A percentile compares a stretch with the other conserved stretches of the same genome.
These are phyloP conservation scores for Arachnomyces sp. DNA, from an alignment of 2,329 filamentous ascomycete genomes.

Conservation along the genomic window DNA sequence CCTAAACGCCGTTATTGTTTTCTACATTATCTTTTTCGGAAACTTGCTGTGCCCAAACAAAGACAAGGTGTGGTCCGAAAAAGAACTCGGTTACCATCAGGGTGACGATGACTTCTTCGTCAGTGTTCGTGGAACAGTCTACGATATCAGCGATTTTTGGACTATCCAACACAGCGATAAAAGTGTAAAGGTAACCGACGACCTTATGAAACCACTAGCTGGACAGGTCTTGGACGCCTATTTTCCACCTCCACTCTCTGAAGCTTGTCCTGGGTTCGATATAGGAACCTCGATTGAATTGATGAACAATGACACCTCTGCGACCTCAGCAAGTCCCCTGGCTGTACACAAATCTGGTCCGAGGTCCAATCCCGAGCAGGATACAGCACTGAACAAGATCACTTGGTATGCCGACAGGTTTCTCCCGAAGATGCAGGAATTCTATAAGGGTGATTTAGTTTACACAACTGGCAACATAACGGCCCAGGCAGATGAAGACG, in stretches of 20 bases:
- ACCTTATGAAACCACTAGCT: slow-evolving; percentile 66
- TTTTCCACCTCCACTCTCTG: slow-evolving; percentile 68
- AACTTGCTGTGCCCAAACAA: slow-evolving; percentile 80
- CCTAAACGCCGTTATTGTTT: slow-evolving; percentile 73
- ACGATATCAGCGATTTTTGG: slow-evolving; percentile 88
- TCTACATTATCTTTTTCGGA: slow-evolving; percentile 87
- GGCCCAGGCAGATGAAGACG: slow-evolving; percentile 57
- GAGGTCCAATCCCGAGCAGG: slow-evolving; percentile 46
- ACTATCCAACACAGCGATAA: slow-evolving; percentile 74
- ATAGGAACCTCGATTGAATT: slow-evolving; percentile 44
- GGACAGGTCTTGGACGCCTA: slow-evolving; percentile 77
- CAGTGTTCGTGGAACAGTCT: slow-evolving; percentile 78
- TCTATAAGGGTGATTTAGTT: slow-evolving; percentile 81
- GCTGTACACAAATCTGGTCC: slow-evolving; percentile 67
- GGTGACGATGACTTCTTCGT: slow-evolving; percentile 77
- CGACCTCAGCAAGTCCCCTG: slow-evolving; percentile 41
- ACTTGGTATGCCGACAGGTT: slow-evolving; percentile 76
- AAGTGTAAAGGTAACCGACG: slow-evolving; percentile 47
- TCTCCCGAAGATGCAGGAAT: slow-evolving; percentile 71
- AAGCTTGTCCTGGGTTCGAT: slow-evolving; percentile 68
- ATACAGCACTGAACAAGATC: slow-evolving; percentile 51
- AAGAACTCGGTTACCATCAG: slow-evolving; percentile 63
- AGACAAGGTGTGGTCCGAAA: slow-evolving; percentile 75
- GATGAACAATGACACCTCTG: slow-evolving; percentile 57
- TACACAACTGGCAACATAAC: slow-evolving; percentile 55